Conservation (phyloP, 805 yeast species). For the Lipomyces spencermartinsiae region DNA sequence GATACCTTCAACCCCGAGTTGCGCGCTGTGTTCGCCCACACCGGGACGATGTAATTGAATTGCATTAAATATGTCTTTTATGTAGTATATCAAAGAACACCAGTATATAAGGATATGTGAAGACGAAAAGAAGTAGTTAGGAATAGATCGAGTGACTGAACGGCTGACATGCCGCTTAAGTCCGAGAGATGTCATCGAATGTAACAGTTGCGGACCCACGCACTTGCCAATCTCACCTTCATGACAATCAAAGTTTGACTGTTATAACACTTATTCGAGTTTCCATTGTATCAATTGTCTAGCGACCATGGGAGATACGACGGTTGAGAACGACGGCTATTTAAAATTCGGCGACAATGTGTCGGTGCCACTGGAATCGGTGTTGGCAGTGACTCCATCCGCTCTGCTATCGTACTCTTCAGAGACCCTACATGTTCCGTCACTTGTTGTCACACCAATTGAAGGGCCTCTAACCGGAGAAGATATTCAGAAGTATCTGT, state of each 20-base stretch:
- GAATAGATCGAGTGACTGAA: too few relatives aligned
- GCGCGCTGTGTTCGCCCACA: too few relatives aligned
- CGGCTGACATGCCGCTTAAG: too few relatives aligned
- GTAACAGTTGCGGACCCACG: not conserved
- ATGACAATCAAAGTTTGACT: not conserved
- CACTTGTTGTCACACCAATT: slow-evolving; percentile 4
- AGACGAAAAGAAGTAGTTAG: too few relatives aligned
- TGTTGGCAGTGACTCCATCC: not conserved
- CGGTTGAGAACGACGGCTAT: not conserved
- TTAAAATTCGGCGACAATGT: not conserved
- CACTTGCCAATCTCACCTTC: not conserved
- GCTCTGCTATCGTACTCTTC: not conserved
- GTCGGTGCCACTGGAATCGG: not conserved
- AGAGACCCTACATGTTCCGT: not conserved
- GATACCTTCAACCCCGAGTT: too few relatives aligned
- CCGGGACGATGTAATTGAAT: too few relatives aligned
- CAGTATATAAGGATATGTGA: too few relatives aligned
- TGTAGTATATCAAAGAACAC: too few relatives aligned
- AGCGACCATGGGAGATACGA: not conserved
- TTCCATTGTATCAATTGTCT: not conserved
- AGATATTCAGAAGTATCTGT: not conserved
- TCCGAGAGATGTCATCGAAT: too few relatives aligned
- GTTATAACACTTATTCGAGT: not conserved
- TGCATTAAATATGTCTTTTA: too few relatives aligned
- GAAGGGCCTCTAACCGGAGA: not conserved